phyloP scores from a whole-genome alignment of 2,329 filamentous ascomycete genomes.

The Claviceps monticola region DNA sequence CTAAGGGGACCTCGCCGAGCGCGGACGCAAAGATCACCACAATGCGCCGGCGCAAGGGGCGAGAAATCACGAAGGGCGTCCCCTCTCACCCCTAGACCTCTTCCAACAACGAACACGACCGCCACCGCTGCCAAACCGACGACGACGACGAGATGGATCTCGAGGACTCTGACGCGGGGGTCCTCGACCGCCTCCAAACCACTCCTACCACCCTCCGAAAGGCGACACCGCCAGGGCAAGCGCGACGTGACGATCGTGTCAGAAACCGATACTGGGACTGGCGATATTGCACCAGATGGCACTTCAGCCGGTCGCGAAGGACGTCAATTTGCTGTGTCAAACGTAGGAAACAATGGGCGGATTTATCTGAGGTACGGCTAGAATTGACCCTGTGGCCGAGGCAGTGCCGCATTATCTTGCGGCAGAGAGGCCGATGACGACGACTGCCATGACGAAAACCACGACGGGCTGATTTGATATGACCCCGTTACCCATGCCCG shows the following conservation, averaged over 20 bases:
- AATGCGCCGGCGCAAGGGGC: conserved; percentile 1
- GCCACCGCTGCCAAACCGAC: conserved; percentile 5
- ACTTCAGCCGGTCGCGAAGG: conserved; percentile 48
- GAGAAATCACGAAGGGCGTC: conserved; percentile 4
- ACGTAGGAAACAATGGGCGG: conserved; percentile 70
- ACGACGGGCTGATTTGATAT: no score
- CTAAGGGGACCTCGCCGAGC: background rate
- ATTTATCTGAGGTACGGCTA: conserved; percentile 62
- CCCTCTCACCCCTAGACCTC: background rate
- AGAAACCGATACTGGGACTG: conserved; percentile 39
- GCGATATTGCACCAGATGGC: conserved; percentile 45
- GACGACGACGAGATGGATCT: conserved; percentile 3
- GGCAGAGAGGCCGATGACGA: background rate
- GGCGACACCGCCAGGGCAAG: conserved; percentile 28
- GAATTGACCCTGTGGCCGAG: background rate
- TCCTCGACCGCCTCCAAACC: conserved; percentile 18
- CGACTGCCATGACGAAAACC: background rate
- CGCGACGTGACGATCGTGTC: conserved; percentile 28
- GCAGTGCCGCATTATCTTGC: background rate
- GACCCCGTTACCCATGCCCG: background rate
- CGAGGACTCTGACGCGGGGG: conserved; percentile 8
- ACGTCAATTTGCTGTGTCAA: conserved; percentile 64
- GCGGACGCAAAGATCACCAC: conserved; percentile 5
- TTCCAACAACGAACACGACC: conserved; percentile 4
- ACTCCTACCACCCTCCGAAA: conserved; percentile 32